Evolutionary conservation across 106 monocot species (phyloP).

Genomic region (Phalaenopsis aphrodite): DNA sequence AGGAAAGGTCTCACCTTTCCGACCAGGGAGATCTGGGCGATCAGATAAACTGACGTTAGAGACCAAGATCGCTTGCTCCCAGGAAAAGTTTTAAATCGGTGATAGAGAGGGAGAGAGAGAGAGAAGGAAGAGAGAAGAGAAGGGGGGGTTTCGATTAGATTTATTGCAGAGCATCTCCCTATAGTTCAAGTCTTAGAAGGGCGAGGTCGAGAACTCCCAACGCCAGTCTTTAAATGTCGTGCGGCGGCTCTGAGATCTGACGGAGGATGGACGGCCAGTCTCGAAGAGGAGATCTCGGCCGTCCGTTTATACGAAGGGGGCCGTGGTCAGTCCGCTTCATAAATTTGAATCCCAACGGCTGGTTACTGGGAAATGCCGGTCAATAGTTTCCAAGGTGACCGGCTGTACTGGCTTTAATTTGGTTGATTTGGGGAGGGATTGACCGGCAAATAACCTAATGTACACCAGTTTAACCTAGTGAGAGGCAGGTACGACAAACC

Average conservation of each 20-base stretch:
- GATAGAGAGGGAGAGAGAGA: too few relatives aligned
- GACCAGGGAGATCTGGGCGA: not conserved
- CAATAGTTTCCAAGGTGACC: not conserved
- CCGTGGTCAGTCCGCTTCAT: not conserved
- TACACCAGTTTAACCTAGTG: too few relatives aligned
- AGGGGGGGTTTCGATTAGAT: not conserved
- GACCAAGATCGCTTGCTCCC: not conserved
- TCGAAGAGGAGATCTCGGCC: not conserved
- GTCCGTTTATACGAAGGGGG: not conserved
- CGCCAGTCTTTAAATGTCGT: not conserved
- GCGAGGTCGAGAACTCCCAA: not conserved
- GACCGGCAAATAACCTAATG: not conserved
- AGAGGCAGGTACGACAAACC: too few relatives aligned
- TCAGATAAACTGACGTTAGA: not conserved
- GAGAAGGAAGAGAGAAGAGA: not conserved
- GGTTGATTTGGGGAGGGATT: not conserved
- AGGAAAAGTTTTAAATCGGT: not conserved
- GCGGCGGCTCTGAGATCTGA: not conserved
- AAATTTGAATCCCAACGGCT: slow-evolving; percentile 6
- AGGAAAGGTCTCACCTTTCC: not conserved
- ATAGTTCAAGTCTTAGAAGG: not conserved
- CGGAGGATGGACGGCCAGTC: not conserved
- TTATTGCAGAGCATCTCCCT: not conserved
- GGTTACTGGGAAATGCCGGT: not conserved
- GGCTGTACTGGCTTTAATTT: not conserved